These are phyloP conservation scores for Candida vartiovaarae DNA, from an alignment of 805 yeast species.

Conservation along the genomic window DNA sequence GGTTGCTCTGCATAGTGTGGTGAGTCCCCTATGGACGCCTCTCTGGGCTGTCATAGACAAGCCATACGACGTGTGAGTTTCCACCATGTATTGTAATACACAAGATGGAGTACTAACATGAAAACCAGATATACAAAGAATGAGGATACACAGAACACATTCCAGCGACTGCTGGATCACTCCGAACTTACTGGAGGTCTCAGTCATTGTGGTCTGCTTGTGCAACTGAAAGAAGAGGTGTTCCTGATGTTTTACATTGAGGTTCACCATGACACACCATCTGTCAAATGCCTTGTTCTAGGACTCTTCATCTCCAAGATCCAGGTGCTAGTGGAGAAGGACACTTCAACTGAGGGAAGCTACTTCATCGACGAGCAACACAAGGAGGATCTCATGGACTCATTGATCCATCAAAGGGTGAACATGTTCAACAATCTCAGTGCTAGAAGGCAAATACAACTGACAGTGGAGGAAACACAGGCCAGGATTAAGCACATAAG, in stretches of 20 bases:
- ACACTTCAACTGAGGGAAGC: neutral
- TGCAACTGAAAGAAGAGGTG: conserved; percentile 4
- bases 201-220: conserved; percentile 11
- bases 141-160: conserved; percentile 4
- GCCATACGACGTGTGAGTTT: conserved; percentile 22
- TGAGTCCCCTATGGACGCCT: conserved; percentile 18
- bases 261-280: neutral
- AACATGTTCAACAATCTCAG: conserved; percentile 11
- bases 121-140: conserved; percentile 15
- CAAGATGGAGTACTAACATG: neutral
- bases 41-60: conserved; percentile 23
- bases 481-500: conserved; percentile 8
- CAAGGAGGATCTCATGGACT: conserved; percentile 21
- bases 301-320: conserved; percentile 11
- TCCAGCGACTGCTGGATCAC: conserved; percentile 14
- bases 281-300: conserved; percentile 16
- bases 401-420: conserved; percentile 12
- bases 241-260: conserved; percentile 20
- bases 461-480: conserved; percentile 15
- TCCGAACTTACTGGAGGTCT: conserved; percentile 8
- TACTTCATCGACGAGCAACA: conserved; percentile 19
- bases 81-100: neutral
- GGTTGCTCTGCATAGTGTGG: conserved; percentile 11
- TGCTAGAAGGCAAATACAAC: conserved; percentile 14
- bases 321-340: conserved; percentile 3